Base-by-base conservation (phyloP, 306 rosid species). In the Crataegus laevigata region DNA sequence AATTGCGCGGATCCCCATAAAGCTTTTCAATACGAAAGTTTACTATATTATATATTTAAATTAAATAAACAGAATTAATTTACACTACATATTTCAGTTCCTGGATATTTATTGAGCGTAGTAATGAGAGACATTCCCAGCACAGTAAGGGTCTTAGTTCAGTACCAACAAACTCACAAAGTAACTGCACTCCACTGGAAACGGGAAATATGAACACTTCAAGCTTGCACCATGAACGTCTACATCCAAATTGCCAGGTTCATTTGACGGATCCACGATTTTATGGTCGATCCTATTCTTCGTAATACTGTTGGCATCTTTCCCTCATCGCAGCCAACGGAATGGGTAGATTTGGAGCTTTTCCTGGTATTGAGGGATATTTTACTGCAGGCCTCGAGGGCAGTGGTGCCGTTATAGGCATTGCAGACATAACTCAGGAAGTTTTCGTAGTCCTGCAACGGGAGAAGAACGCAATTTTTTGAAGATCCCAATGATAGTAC, bases 371-470 rank as follows among this genome's bases (percentile, higher is more conserved):
- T 75, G 5, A 85, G 71, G 59, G 78, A 86, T 59, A 78, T 64
- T 80, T 84, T 34, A 55, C 75, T 68, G 81, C 99, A 94, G 68
- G 73, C 77, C 72, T 60, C 36, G 69, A 88, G 87, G 21, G 17
- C 21, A 15, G 74, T 19, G 38, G 72, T 50, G 30, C 92, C 99
- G 62, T 90, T 81, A 73, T 89, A 94, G 55, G 96, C 96, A 51
- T 85, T 78, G 72, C 99, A 94, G 55, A 94, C 45, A 68, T 92
- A 89, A 82, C 81, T 87, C 43, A 90, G 17, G 73, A 90, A 84
- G 88, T 89, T 84, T 62, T 90, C 92, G 45, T 84, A 94, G 75
- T 92, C 97, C 99, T 92, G 78, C 66, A 77, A 65, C 77, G 76
- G 19, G n/a, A 71, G 65, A 75, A 60, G 73, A 67, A 25, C 28